These are phyloP conservation scores for Monosporascus sp. DNA, from an alignment of 2,329 filamentous ascomycete species.

Conservation along the genomic window DNA sequence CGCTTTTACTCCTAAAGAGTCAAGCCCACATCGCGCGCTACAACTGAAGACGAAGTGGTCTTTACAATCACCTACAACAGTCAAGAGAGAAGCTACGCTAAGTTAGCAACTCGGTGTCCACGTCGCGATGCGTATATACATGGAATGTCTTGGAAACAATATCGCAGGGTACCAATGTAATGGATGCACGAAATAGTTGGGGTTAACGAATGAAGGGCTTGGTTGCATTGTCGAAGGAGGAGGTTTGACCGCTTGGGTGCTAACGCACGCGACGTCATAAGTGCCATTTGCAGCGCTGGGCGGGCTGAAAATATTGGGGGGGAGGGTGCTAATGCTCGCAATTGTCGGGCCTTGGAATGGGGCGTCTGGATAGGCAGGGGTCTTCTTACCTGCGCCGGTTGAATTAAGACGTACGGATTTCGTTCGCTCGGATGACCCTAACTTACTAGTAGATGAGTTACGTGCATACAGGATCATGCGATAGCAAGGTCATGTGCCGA, in stretches of 20 bases:
- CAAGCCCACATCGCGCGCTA: neutral
- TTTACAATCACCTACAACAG: neutral
- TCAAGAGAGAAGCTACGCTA: neutral
- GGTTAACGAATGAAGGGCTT: neutral
- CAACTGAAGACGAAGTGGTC: neutral
- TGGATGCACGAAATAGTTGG: neutral
- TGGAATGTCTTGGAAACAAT: neutral
- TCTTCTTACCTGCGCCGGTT: neutral
- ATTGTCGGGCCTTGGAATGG: neutral
- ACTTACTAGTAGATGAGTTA: no score
- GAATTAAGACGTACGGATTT: no score
- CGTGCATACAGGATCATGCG: no score
- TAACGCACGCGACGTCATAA: neutral
- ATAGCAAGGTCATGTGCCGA: no score
- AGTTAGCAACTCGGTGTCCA: neutral
- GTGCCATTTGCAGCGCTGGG: neutral
- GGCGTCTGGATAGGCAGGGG: neutral
- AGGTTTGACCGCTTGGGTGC: neutral
- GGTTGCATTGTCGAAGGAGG: neutral
- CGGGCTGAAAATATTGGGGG: neutral
- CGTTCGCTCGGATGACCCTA: no score
- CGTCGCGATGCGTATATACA: neutral
- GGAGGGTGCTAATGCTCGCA: neutral
- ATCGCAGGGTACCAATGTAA: neutral
- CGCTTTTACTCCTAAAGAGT: conserved; percentile 1